Percentiles rank a stretch among this genome's conserved stretches.
phyloP scores from a whole-genome alignment of 805 yeast species.

The Starmerella cellae region DNA sequence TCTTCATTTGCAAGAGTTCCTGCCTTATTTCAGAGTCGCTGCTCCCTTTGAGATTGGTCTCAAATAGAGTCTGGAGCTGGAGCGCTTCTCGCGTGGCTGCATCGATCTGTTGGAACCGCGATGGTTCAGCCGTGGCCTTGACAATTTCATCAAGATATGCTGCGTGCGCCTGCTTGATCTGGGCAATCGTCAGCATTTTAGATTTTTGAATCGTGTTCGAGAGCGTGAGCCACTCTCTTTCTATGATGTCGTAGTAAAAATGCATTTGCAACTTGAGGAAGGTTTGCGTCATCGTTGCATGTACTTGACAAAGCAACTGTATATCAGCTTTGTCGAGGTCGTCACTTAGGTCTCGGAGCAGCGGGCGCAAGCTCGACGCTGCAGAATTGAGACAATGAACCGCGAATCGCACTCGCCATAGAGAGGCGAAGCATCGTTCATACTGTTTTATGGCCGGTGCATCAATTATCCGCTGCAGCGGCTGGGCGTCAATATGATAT shows the following conservation, averaged over 20 bases:
- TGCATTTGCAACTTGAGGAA: constrained; percentile 27
- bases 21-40: too few species aligned
- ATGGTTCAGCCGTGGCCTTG: background rate
- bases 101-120: background rate
- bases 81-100: background rate
- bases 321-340: background rate
- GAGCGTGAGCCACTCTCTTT: constrained; percentile 25
- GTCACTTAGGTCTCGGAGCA: background rate
- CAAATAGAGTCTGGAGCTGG: too few species aligned
- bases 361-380: background rate
- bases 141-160: constrained; percentile 24
- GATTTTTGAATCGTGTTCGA: background rate
- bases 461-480: constrained; percentile 45
- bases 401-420: constrained; percentile 66
- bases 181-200: constrained; percentile 25
- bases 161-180: constrained; percentile 26
- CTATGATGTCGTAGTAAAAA: constrained; percentile 29
- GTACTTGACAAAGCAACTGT: background rate
- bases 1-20: too few species aligned
- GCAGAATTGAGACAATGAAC: constrained; percentile 34
- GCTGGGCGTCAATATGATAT: constrained; percentile 37
- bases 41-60: too few species aligned
- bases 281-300: background rate
- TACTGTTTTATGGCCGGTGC: constrained; percentile 39
- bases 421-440: constrained; percentile 66